Base-by-base conservation (phyloP, 2,329 filamentous ascomycete genomes). In the Fusarium sp. region DNA sequence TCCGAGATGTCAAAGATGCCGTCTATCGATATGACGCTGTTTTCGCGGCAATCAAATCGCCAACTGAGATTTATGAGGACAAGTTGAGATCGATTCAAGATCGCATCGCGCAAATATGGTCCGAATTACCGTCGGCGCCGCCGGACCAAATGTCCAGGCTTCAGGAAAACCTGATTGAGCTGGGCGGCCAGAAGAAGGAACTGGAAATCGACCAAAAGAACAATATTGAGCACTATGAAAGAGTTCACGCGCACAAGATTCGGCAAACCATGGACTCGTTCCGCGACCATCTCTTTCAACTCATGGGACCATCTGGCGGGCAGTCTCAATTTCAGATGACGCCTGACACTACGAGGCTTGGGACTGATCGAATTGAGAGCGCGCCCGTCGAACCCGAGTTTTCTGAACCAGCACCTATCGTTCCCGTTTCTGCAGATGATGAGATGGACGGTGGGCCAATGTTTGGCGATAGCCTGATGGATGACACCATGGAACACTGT, bases 131-230 rank as follows among this genome's bases (percentile, higher is more conserved):
- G 8, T 27, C 23, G 8, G 35, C 61, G 5, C 16, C 10, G 12
- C 31, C 45, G 15, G 46, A 38, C 6, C 19, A 46, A 29, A 29
- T 15, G 3, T 15, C 41, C 6, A 38, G 39, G 11, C 39, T 37
- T 31, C 54, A 66, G 18, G 49, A 70, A 7, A 29, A 25, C 15
- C 23, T 70, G 14, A 45, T 59, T 23, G 27, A 56, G 35, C n/a
- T 63, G 41, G 48, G 31, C 7, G 69, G 60, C 3, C 49, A 54
- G 23, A 38, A 63, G 35, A 73, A 46, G 27, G 61, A 73, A 15
- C 14, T 73, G 46, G 61, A 73, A 33, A 42, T 62, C 3, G 16
- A 63, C 7, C 49, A 66, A 11, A 41, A 58, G 9, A 25, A 41
- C 10, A 46, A 59, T 12, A 35, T 52, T 2, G 23, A 31, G 2